These are phyloP conservation scores for Veloboletus limbatus DNA, from an alignment of 1,284 basidiomycete species.

Conservation along the genomic window DNA sequence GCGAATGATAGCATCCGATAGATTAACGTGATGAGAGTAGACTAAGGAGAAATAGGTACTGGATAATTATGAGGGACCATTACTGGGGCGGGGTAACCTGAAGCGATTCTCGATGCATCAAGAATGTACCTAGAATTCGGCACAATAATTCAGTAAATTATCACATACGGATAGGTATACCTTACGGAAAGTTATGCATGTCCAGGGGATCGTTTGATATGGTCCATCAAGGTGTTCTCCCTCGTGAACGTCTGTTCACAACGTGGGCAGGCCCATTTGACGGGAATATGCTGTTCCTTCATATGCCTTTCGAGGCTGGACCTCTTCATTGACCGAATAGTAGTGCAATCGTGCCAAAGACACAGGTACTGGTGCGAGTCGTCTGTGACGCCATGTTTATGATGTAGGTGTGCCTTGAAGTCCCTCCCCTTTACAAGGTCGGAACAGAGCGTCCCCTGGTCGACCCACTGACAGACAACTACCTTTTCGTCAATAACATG, in stretches of 20 bases:
- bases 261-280: slow-evolving; percentile 10
- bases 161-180: background rate
- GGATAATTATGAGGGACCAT: background rate
- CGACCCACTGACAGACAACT: slow-evolving; percentile 10
- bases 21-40: background rate
- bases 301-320: slow-evolving; percentile 14
- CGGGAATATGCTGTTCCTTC: slow-evolving; percentile 11
- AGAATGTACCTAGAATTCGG: slow-evolving; percentile 1
- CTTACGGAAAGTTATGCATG: slow-evolving; percentile 6
- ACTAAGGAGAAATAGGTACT: slow-evolving; percentile 1
- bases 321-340: background rate
- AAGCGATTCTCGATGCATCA: background rate
- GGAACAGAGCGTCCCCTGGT: slow-evolving; percentile 2
- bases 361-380: slow-evolving; percentile 10
- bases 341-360: slow-evolving; percentile 9
- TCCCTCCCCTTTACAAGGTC: background rate
- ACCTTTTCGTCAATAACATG: slow-evolving; percentile 1
- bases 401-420: slow-evolving; percentile 6
- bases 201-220: background rate
- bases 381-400: slow-evolving; percentile 4
- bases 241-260: slow-evolving; percentile 11
- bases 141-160: background rate
- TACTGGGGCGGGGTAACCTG: background rate
- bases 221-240: background rate
- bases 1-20: background rate